Evolutionary conservation across 2,329 filamentous ascomycete genomes (phyloP).

Genomic region (Penicillium nordicum): DNA sequence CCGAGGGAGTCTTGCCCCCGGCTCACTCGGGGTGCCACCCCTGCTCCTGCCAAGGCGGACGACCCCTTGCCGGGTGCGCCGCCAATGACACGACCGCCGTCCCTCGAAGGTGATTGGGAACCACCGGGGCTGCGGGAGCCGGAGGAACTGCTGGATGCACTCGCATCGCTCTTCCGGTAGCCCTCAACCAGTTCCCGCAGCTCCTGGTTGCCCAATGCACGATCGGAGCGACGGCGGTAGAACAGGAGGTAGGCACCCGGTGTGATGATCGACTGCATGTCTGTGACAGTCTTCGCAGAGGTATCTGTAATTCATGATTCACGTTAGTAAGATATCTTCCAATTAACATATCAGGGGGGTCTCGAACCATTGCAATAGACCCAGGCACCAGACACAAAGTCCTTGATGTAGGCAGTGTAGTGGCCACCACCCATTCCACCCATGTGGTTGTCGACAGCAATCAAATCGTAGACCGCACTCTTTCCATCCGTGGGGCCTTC

Average conservation of each 20-base stretch:
- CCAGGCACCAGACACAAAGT: slow-evolving; percentile 85
- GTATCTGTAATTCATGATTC: slow-evolving; percentile 55
- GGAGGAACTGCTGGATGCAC: slow-evolving; percentile 47
- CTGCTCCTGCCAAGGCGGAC: slow-evolving; percentile 77
- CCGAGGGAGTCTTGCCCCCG: slow-evolving; percentile 40
- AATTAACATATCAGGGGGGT: slow-evolving; percentile 10
- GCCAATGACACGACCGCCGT: slow-evolving; percentile 82
- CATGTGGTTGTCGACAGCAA: slow-evolving; percentile 94
- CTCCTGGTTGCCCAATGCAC: slow-evolving; percentile 72
- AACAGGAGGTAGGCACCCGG: slow-evolving; percentile 87
- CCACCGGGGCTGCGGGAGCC: slow-evolving; percentile 22
- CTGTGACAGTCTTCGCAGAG: slow-evolving; percentile 63
- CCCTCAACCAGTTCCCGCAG: slow-evolving; percentile 68
- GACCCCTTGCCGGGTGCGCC: slow-evolving; percentile 84
- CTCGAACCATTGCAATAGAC: slow-evolving; percentile 90
- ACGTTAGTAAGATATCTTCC: slow-evolving; percentile 40
- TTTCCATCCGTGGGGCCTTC: slow-evolving; percentile 78
- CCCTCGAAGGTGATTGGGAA: slow-evolving; percentile 61
- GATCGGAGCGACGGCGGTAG: slow-evolving; percentile 78
- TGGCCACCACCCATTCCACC: slow-evolving; percentile 91
- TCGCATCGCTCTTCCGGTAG: slow-evolving; percentile 51
- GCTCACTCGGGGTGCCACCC: slow-evolving; percentile 67
- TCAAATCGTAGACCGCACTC: slow-evolving; percentile 82
- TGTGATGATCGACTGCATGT: slow-evolving; percentile 64
- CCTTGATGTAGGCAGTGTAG: slow-evolving; percentile 92